phyloP scores from a whole-genome alignment of 768 basidiomycete species.

The Goffeauzyma gilvescens region DNA sequence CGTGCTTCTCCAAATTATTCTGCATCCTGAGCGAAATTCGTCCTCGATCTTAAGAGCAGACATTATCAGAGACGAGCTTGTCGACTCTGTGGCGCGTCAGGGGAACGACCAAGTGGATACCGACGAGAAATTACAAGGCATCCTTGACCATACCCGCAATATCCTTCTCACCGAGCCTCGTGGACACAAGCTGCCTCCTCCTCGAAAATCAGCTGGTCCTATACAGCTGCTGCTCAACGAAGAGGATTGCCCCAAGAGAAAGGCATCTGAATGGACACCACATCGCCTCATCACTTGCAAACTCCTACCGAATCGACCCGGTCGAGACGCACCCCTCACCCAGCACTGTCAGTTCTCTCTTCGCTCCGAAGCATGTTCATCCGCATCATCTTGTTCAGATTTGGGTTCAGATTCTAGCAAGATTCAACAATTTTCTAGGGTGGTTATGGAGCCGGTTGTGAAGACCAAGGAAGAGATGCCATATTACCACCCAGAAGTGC shows the following conservation, averaged over 20 bases:
- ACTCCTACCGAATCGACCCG: constrained; percentile 59
- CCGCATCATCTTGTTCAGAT: too few relatives aligned
- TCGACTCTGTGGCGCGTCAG: constrained; percentile 28
- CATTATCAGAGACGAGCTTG: constrained; percentile 31
- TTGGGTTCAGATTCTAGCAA: too few relatives aligned
- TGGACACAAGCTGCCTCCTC: not conserved
- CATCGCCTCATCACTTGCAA: constrained; percentile 37
- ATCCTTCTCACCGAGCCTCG: too few relatives aligned
- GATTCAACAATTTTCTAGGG: constrained; percentile 14
- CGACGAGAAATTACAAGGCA: not conserved
- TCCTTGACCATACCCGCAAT: too few relatives aligned
- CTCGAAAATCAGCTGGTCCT: constrained; percentile 1
- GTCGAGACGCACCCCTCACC: constrained; percentile 51
- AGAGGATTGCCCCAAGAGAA: too few relatives aligned
- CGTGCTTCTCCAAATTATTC: too few relatives aligned
- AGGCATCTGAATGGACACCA: too few relatives aligned
- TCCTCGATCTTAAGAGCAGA: constrained; percentile 76
- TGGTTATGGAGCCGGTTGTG: constrained; percentile 32
- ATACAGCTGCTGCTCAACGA: not conserved
- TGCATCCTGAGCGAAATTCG: constrained; percentile 85
- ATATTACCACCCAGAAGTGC: constrained; percentile 75
- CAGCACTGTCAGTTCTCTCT: constrained; percentile 55
- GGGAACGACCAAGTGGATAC: too few relatives aligned
- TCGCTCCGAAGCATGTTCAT: not conserved
- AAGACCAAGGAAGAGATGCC: constrained; percentile 41